phyloP scores from a whole-genome alignment of 805 yeast species.

The Maudiozyma serrabonitensis region DNA sequence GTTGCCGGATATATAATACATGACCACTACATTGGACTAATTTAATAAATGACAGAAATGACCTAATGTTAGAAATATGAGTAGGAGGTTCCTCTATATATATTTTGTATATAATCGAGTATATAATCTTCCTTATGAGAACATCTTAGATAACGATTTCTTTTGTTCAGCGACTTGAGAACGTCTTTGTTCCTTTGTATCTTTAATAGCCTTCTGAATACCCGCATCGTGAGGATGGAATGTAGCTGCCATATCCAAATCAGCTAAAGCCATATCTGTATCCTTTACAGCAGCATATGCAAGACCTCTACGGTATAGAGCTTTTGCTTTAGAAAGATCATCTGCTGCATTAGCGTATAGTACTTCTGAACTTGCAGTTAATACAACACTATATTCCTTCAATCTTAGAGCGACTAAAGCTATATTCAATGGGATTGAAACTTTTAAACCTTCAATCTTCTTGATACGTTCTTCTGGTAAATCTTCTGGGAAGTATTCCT shows the following conservation, averaged over 20 bases:
- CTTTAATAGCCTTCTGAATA: slow-evolving; percentile 52
- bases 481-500: slow-evolving; percentile 54
- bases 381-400: slow-evolving; percentile 42
- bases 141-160: slow-evolving; percentile 67
- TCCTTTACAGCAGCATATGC: slow-evolving; percentile 58
- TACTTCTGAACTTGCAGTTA: slow-evolving; percentile 57
- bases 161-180: slow-evolving; percentile 57
- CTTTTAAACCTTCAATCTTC: slow-evolving; percentile 43
- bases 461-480: slow-evolving; percentile 45
- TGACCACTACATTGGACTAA: too few species aligned
- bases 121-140: slow-evolving; percentile 18
- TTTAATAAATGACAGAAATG: too few species aligned
- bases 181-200: slow-evolving; percentile 44
- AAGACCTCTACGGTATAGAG: slow-evolving; percentile 74
- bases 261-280: slow-evolving; percentile 58
- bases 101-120: background rate
- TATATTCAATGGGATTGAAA: slow-evolving; percentile 60
- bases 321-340: slow-evolving; percentile 70
- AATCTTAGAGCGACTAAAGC: slow-evolving; percentile 65
- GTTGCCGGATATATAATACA: too few species aligned
- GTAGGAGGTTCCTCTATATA: background rate
- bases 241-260: slow-evolving; percentile 55
- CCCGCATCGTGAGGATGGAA: slow-evolving; percentile 66
- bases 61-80: too few species aligned
- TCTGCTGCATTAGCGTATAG: slow-evolving; percentile 49